Evolutionary conservation across 2,329 filamentous ascomycete species (phyloP), one percentile per base, ranked within the genome.

Genomic region (Cercospora beticola): DNA sequence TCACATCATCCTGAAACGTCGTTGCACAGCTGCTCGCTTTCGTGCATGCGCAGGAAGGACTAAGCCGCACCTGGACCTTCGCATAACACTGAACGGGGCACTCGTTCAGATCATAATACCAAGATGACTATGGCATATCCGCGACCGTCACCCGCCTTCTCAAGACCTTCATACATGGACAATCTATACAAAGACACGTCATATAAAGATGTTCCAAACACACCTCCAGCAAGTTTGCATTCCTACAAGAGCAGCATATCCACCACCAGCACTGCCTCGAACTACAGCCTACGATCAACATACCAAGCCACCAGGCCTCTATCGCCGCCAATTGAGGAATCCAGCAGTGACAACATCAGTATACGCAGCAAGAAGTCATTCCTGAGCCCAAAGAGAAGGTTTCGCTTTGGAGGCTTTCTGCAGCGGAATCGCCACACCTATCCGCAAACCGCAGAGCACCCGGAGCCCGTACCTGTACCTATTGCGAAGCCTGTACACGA

Each of bases 151-250:
- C 71, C 68, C 5, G 61, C 69, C 46, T 70, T 72, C 36, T 68
- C 66, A 52, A 67, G 76, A 54, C 76, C 76, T 12, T 75, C 76
- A 59, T 77, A 77, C 62, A 69, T 77, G 62, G 75, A 78, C 67
- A 74, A 72, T 57, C 70, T 78, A 14, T 78, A 75, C 70, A 70
- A 72, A 73, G 69, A 74, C 33, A 23, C 62, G 14, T 57, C 52
- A n/a, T 40, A 40, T 23, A 33, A 33, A 64, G 67, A 69, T 59
- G 30, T 62, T 30, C 68, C 70, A 36, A 65, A 68, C 36, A 72
- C 66, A 40, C 67, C 73, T 4, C 60, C 60, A 21, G 60, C 60
- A 43, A 71, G 72, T 43, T 23, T 66, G 36, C 75, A 76, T 69
- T 77, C 76, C 4, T 72, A 76, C 26, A 74, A 69, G 54, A 76